A percentile compares a stretch with the other conserved stretches of the same genome.
Evolutionary conservation across 2,329 filamentous ascomycete species (phyloP).

Genomic region (Lasiodiplodia hormozganensis): DNA sequence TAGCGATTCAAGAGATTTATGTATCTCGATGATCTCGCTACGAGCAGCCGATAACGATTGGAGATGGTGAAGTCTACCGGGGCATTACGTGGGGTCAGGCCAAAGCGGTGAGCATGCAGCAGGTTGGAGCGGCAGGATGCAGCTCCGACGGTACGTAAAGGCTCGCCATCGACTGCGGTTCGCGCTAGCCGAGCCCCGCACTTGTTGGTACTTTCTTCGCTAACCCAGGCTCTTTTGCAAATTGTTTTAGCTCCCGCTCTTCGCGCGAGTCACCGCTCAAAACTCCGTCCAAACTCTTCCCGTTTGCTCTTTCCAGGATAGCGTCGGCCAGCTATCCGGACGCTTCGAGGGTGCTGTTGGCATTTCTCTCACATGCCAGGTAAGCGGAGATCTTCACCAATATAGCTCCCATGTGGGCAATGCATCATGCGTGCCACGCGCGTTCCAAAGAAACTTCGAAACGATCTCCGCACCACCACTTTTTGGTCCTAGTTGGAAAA

Average conservation of each 20-base stretch:
- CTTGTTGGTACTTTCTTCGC: too few species aligned
- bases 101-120: neutral
- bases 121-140: neutral
- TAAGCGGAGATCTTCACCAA: too few species aligned
- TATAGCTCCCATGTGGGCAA: too few species aligned
- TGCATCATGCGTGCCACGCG: too few species aligned
- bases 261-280: constrained; percentile 8
- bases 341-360: neutral
- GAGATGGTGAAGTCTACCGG: neutral
- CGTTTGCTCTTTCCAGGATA: neutral
- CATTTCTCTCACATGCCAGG: neutral
- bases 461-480: too few species aligned
- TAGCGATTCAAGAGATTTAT: neutral
- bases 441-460: neutral
- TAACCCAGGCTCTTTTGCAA: neutral
- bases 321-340: constrained; percentile 2
- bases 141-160: neutral
- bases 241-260: constrained; percentile 8
- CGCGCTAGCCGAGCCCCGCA: neutral
- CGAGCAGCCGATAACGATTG: neutral
- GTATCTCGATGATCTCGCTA: neutral
- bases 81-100: neutral
- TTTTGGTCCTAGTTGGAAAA: neutral
- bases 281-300: neutral
- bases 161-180: neutral